phyloP scores from a whole-genome alignment of 2,329 filamentous ascomycete genomes.

The Diaporthe australafricana region DNA sequence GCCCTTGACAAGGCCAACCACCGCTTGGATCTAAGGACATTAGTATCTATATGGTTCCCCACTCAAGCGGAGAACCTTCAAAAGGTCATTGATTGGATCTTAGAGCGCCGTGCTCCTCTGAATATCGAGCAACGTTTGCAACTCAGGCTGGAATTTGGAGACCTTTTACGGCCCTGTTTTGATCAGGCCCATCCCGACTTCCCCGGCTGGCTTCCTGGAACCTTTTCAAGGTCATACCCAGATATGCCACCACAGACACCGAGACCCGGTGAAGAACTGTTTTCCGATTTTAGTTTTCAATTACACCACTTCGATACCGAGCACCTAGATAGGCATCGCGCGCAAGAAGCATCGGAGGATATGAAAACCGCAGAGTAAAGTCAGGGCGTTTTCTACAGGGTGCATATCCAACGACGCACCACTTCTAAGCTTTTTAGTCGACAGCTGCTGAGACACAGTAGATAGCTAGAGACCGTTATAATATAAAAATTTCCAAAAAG shows the following conservation, averaged over 20 bases:
- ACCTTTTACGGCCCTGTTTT: not conserved
- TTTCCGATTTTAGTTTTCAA: not conserved
- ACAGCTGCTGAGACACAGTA: no score
- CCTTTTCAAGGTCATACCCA: not conserved
- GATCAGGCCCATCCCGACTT: not conserved
- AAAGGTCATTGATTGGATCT: constrained; percentile 7
- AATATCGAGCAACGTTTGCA: not conserved
- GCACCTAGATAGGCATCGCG: not conserved
- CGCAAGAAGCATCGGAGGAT: not conserved
- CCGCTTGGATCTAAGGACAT: not conserved
- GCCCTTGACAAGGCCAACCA: not conserved
- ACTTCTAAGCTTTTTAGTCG: no score
- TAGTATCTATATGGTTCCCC: not conserved
- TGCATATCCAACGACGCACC: not conserved
- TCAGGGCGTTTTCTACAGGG: not conserved
- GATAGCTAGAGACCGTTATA: no score
- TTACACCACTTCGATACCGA: not conserved
- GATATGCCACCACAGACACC: not conserved
- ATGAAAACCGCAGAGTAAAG: not conserved
- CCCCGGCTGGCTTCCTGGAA: not conserved
- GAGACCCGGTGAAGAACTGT: not conserved
- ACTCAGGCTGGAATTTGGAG: not conserved
- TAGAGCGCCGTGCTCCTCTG: not conserved
- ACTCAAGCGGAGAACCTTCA: not conserved
- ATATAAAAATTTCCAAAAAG: no score